Evolutionary conservation across 2,329 filamentous ascomycete species (phyloP), one percentile per base, ranked within the genome.

Genomic region (Didymella keratinophila): DNA sequence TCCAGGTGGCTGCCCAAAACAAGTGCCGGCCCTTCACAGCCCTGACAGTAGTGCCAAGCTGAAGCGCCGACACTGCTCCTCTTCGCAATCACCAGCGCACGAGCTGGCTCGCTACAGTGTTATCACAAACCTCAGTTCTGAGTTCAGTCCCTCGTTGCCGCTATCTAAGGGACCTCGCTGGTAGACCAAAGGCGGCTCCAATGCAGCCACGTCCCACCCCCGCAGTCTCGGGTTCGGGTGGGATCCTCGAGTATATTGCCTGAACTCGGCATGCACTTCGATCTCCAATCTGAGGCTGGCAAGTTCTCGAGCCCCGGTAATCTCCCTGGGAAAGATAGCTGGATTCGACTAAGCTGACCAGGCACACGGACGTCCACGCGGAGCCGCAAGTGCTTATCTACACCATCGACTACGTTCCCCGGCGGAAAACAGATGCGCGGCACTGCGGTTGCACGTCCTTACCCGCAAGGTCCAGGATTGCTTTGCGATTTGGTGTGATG

Each of bases 301-400:
- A 1, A 11, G 4, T 14, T 21, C 25, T 12, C 16, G 16, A 21
- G 46, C 36, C 44, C 47, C 49, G 28, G 43, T 48, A 48, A 37
- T 39, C 36, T 39, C 8, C 36, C 7, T 20, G 36, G 36, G 18
- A 52, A 52, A 34, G 21, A 52, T 57, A 34, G 10, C 54, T 45
- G 27, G 7, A 57, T 57, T 47, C 7, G 42, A 39, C 16, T 20
- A 47, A 42, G 18, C 9, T 42, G 32, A 57, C 47, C 54, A 54
- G 43, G 5, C 16, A 45, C 9, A 49, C 14, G 21, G 12, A 30
- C n/a, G n/a, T 34, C 34, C 21, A 18, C 21, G 37, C 54, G 47
- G 48, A 51, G 47, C 42, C 47, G 30, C 42, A 47, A 2, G 12
- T 47, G 16, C 39, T 50, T 51, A 56, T 56, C 42, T 42, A 36